These are phyloP conservation scores for Mycena filopes DNA, from an alignment of 768 basidiomycete genomes.

Conservation along the genomic window DNA sequence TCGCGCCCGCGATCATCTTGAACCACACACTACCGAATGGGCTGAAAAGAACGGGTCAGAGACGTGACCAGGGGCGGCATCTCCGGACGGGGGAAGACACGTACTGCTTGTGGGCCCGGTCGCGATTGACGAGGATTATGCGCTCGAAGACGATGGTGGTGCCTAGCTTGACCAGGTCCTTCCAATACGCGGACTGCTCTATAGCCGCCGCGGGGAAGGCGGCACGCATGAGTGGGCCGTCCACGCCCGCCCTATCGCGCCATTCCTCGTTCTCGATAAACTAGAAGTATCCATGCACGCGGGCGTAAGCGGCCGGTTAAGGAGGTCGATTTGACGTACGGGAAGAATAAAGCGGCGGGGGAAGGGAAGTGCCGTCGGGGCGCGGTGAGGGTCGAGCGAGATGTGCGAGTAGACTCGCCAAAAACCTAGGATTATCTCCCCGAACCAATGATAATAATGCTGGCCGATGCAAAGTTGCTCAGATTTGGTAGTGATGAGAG, in stretches of 20 bases:
- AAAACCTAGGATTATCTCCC: constrained; percentile 55
- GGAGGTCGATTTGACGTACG: constrained; percentile 32
- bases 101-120: constrained; percentile 64
- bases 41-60: constrained; percentile 36
- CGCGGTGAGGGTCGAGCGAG: background rate
- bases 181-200: constrained; percentile 70
- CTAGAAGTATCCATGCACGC: constrained; percentile 8
- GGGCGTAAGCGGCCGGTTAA: background rate
- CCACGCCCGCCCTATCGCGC: constrained; percentile 71
- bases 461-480: constrained; percentile 29
- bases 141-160: constrained; percentile 70
- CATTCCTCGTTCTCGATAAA: constrained; percentile 50
- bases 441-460: constrained; percentile 62
- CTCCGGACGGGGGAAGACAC: constrained; percentile 23
- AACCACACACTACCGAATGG: constrained; percentile 41
- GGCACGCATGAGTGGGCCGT: constrained; percentile 71
- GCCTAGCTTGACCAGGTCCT: constrained; percentile 58
- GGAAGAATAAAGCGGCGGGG: constrained; percentile 50
- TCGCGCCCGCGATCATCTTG: constrained; percentile 50
- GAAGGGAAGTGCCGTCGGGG: constrained; percentile 14
- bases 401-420: constrained; percentile 51
- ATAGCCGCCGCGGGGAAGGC: constrained; percentile 70
- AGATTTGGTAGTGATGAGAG: background rate
- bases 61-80: background rate
- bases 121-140: constrained; percentile 69